phyloP scores from a whole-genome alignment of 768 basidiomycete genomes.

The Strobilomyces confusus region DNA sequence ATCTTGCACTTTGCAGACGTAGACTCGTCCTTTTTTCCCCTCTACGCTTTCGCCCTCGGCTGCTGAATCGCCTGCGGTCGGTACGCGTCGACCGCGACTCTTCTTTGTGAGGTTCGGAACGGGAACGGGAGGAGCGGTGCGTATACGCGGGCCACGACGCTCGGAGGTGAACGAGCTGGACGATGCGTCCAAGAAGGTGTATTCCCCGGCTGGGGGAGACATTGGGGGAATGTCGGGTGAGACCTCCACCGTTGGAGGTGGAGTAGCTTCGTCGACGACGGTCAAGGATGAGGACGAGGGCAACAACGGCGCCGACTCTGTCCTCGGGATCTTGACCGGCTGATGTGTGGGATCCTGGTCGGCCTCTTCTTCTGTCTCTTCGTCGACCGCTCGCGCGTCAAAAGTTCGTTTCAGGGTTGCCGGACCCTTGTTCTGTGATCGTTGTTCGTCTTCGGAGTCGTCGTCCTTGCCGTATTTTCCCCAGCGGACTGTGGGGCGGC shows the following conservation, averaged over 20 bases:
- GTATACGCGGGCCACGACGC: constrained; percentile 45
- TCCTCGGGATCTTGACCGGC: constrained; percentile 29
- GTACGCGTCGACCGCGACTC: constrained; percentile 73
- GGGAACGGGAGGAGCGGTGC: constrained; percentile 59
- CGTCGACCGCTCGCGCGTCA: constrained; percentile 33
- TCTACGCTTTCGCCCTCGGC: constrained; percentile 25
- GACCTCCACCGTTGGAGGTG: constrained; percentile 6
- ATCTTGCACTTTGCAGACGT: constrained; percentile 62
- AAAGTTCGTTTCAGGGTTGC: constrained; percentile 31
- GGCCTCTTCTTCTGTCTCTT: constrained; percentile 32
- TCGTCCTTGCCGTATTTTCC: constrained; percentile 31
- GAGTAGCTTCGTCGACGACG: constrained; percentile 24
- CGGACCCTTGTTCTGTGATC: constrained; percentile 10
- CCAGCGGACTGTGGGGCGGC: constrained; percentile 33
- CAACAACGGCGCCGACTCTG: constrained; percentile 22
- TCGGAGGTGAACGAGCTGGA: constrained; percentile 37
- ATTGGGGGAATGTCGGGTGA: constrained; percentile 8
- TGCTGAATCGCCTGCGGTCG: constrained; percentile 39
- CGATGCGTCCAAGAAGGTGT: constrained; percentile 33
- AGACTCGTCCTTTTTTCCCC: constrained; percentile 36
- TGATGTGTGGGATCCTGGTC: constrained; percentile 19
- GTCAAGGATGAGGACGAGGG: constrained; percentile 28
- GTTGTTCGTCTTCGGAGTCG: constrained; percentile 25
- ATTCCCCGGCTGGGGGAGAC: constrained; percentile 31
- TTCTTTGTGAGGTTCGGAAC: constrained; percentile 79